These are phyloP conservation scores for Misopates orontium DNA, from an alignment of 257 asterid species.

Conservation along the genomic window DNA sequence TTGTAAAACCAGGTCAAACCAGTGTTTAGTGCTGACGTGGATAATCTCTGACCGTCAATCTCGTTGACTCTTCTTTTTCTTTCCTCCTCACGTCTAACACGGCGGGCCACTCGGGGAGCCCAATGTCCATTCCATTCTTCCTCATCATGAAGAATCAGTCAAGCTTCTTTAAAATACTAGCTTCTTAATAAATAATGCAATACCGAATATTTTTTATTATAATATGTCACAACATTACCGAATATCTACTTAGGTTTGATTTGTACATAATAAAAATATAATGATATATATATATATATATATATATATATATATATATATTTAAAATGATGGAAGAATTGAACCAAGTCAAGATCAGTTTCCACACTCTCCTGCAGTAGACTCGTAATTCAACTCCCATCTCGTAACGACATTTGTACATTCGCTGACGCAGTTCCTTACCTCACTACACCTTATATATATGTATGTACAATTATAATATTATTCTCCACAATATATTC, in stretches of 20 bases:
- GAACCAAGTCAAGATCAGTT: slow-evolving; percentile 17
- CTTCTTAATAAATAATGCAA: no score
- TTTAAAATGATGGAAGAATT: no score
- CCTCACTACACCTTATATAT: slow-evolving; percentile 23
- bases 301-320: no score
- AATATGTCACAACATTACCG: no score
- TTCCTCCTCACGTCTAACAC: slow-evolving; percentile 18
- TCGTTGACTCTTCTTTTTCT: slow-evolving; percentile 32
- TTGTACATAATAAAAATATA: no score
- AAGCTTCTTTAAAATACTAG: slow-evolving; percentile 12
- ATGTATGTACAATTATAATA: no score
- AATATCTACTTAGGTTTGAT: no score
- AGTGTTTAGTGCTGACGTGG: slow-evolving; percentile 16
- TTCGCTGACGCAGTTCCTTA: slow-evolving; percentile 39
- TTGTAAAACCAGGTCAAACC: slow-evolving; percentile 28
- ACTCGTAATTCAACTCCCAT: neutral
- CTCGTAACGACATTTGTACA: slow-evolving; percentile 24
- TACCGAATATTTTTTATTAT: no score
- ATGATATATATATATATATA: no score
- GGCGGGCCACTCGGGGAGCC: slow-evolving; percentile 31
- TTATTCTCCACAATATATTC: neutral
- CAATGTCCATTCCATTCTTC: neutral
- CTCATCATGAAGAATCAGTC: slow-evolving; percentile 33
- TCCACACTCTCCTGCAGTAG: slow-evolving; percentile 13
- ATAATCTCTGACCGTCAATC: slow-evolving; percentile 25